A percentile compares a stretch with the other conserved stretches of the same genome.
Evolutionary conservation across 768 basidiomycete genomes (phyloP).

Genomic region (Chiua virens): DNA sequence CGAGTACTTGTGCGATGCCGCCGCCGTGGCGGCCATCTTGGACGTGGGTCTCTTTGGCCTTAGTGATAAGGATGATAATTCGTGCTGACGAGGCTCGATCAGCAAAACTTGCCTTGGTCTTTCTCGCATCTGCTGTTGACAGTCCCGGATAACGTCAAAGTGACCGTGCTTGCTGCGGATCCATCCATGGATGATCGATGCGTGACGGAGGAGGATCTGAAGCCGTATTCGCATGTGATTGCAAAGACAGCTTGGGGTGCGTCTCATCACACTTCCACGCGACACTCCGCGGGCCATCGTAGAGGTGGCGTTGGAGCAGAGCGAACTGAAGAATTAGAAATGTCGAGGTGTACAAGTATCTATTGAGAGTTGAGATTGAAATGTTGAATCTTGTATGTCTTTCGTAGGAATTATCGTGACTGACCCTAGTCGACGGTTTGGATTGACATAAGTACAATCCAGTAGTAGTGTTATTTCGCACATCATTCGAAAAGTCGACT

Average conservation of each 20-base stretch:
- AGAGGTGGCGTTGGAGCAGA: neutral
- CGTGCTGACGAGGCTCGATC: neutral
- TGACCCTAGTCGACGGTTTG: no score
- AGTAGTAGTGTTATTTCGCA: no score
- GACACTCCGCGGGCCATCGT: conserved; percentile 17
- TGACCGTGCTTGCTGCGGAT: conserved; percentile 6
- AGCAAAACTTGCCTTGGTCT: conserved; percentile 25
- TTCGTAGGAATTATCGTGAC: no score
- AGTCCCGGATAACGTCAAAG: neutral
- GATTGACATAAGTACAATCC: no score
- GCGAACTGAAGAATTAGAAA: no score
- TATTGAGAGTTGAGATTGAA: no score
- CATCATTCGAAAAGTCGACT: no score
- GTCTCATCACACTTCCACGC: conserved; percentile 12
- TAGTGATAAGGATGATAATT: no score
- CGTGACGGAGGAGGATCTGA: neutral
- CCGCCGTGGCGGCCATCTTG: conserved; percentile 1
- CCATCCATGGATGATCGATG: neutral
- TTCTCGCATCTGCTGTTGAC: neutral
- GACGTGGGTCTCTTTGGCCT: conserved; percentile 5
- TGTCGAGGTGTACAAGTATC: no score
- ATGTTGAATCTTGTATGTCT: no score
- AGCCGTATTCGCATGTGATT: neutral
- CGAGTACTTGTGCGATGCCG: conserved; percentile 2
- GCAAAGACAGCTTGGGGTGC: conserved; percentile 2